Conservation (phyloP, 768 basidiomycete genomes). For the Clitopilus hobsonii region DNA sequence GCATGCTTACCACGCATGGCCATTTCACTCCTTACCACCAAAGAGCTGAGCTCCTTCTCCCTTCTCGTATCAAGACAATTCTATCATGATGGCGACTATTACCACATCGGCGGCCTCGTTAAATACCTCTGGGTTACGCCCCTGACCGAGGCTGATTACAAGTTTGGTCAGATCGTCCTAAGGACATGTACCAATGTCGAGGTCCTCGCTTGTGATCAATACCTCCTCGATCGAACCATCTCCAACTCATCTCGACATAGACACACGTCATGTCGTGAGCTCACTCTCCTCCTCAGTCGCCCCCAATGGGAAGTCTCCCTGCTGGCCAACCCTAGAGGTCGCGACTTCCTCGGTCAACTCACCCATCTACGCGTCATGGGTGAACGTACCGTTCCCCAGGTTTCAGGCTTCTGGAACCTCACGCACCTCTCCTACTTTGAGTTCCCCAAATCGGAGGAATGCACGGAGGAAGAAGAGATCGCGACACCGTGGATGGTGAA, state of each 20-base stretch:
- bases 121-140: constrained; percentile 30
- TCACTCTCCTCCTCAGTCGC: constrained; percentile 26
- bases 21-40: constrained; percentile 24
- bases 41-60: constrained; percentile 26
- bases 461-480: constrained; percentile 3
- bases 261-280: constrained; percentile 22
- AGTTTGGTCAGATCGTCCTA: constrained; percentile 16
- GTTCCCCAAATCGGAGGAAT: constrained; percentile 9
- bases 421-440: constrained; percentile 25
- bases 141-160: constrained; percentile 17
- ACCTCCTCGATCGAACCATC: constrained; percentile 20
- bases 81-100: constrained; percentile 4
- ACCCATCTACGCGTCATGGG: constrained; percentile 29
- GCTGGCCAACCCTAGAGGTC: constrained; percentile 15
- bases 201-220: constrained; percentile 25
- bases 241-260: constrained; percentile 13
- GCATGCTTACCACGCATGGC: constrained; percentile 30
- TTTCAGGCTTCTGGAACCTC: constrained; percentile 17
- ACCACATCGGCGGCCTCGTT: constrained; percentile 13
- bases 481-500: constrained; percentile 14
- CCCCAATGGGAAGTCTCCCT: constrained; percentile 16
- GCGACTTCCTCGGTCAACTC: constrained; percentile 24
- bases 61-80: constrained; percentile 11
- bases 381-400: constrained; percentile 19
- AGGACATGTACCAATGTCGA: constrained; percentile 25